Evolutionary conservation across 306 rosid species (phyloP).

Genomic region (Dryas octopetala): DNA sequence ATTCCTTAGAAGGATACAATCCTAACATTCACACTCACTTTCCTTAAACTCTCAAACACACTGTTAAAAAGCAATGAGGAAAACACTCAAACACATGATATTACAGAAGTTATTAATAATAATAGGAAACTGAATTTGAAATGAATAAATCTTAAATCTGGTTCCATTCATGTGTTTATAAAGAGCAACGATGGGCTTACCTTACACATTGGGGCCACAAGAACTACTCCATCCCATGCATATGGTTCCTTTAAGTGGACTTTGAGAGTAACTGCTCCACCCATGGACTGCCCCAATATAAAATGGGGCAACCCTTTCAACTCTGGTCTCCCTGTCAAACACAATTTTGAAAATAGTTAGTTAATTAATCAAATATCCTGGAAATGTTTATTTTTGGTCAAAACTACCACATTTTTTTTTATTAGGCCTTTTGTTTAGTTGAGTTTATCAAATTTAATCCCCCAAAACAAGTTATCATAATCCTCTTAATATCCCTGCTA

Average conservation of each 20-base stretch:
- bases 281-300: constrained; percentile 90
- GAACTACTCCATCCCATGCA: constrained; percentile 80
- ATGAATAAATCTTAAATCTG: background rate
- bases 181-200: constrained; percentile 41
- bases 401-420: background rate
- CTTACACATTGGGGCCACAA: constrained; percentile 97
- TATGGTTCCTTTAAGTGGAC: constrained; percentile 75
- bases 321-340: constrained; percentile 62
- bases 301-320: constrained; percentile 63
- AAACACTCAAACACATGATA: too few species aligned
- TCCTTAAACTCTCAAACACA: too few species aligned
- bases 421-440: too few species aligned
- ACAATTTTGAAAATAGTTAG: constrained; percentile 10
- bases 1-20: too few species aligned
- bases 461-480: too few species aligned
- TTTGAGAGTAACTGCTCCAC: constrained; percentile 90
- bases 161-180: background rate
- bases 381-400: background rate
- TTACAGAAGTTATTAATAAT: too few species aligned
- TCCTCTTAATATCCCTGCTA: too few species aligned
- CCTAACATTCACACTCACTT: too few species aligned
- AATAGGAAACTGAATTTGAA: background rate
- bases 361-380: background rate
- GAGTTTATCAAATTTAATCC: too few species aligned
- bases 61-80: too few species aligned